Evolutionary conservation across 495 filamentous ascomycete genomes (phyloP).

Genomic region (Aspergillus sclerotioniger): DNA sequence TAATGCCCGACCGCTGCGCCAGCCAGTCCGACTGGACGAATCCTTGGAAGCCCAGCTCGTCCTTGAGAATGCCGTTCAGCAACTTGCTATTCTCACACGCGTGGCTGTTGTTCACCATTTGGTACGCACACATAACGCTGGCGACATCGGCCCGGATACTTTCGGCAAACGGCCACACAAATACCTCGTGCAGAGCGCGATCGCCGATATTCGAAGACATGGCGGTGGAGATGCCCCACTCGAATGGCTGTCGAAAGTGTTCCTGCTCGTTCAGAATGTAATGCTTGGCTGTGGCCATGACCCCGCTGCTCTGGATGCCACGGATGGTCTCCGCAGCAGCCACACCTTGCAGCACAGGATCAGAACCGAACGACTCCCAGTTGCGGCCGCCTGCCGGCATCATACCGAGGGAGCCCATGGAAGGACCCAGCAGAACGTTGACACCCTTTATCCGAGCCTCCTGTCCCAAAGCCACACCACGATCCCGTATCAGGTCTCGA

Average conservation of each 20-base stretch:
- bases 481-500: slow-evolving; percentile 68
- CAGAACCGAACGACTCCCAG: slow-evolving; percentile 84
- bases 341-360: slow-evolving; percentile 72
- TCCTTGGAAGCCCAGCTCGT: slow-evolving; percentile 92
- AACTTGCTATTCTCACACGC: slow-evolving; percentile 90
- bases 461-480: slow-evolving; percentile 63
- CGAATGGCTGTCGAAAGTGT: slow-evolving; percentile 71
- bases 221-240: slow-evolving; percentile 74
- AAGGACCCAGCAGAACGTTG: slow-evolving; percentile 72
- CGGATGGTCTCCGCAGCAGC: slow-evolving; percentile 66
- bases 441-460: slow-evolving; percentile 72
- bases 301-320: slow-evolving; percentile 75
- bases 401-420: slow-evolving; percentile 75
- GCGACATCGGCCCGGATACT: slow-evolving; percentile 83
- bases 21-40: slow-evolving; percentile 95
- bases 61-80: slow-evolving; percentile 89
- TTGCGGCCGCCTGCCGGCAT: slow-evolving; percentile 86
- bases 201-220: slow-evolving; percentile 82
- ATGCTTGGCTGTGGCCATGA: slow-evolving; percentile 86
- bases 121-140: slow-evolving; percentile 85
- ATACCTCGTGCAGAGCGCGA: slow-evolving; percentile 77
- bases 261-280: slow-evolving; percentile 85
- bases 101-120: slow-evolving; percentile 88
- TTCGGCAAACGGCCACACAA: slow-evolving; percentile 89
- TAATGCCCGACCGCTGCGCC: slow-evolving; percentile 79